Base-by-base conservation (phyloP, 768 basidiomycete genomes). In the Sarcomyxa edulis region DNA sequence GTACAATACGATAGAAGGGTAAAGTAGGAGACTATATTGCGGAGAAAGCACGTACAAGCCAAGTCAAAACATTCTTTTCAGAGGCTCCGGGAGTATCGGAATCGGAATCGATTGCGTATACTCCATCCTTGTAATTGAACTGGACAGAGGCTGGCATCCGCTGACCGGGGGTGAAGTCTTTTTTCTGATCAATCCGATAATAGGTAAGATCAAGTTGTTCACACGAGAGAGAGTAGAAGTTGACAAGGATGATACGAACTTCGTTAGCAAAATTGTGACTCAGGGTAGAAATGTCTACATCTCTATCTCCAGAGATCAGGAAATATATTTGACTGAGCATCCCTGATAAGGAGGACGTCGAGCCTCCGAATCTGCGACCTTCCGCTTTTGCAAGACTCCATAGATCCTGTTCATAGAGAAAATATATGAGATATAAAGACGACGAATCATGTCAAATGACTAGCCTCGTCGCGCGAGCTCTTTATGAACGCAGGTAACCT, bases 241-340 rank as follows among this genome's bases (percentile, higher is more conserved):
- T 23, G 23, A 39, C 11, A 4, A 7, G 22, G 12, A 32, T 10
- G 28, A 5, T 7, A 62, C 72, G 39, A 32, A 87, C 90, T 61
- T 81, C 74, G 11, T 59, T 52, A 2, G 52, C 49, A 52, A 90
- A 96, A 2, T 63, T 65, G 10, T 59, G 56, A 49, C 83, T 87
- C 30, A 96, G 57, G 16, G 61, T 64, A 5, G 66, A 62, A 2
- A 72, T 72, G 52, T 93, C 78, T 18, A 91, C 71, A 0, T 62
- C 58, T 50, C 78, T 84, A 46, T 82, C 73, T 14, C 74, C 75
- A 16, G 89, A 92, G 4, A 96, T 66, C 12, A 92, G 69, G 53
- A 91, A 90, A 55, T 96, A 98, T 12, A 95, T 77, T 33, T 97
- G 92, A 30, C 78, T 71, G 29, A 96, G 68, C 50, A 93, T 78